Conservation (phyloP, 305 asterid species). For the Fraxinus sp. region DNA sequence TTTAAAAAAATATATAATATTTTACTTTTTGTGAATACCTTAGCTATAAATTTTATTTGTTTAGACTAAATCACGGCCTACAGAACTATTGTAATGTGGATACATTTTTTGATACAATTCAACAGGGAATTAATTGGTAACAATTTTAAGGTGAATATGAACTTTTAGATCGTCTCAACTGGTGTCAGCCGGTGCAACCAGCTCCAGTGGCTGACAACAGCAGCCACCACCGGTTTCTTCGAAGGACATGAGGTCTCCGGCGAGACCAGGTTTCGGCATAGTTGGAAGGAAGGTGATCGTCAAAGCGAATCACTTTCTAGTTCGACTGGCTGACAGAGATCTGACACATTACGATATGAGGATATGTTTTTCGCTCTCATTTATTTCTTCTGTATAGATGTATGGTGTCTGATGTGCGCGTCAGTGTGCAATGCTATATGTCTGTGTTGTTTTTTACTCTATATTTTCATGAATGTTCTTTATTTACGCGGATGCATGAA, state of each 20-base stretch:
- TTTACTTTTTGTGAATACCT: no score
- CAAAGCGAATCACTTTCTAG: slow-evolving; percentile 64
- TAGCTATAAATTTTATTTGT: no score
- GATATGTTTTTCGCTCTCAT: neutral
- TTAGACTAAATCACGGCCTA: no score
- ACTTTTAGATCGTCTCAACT: no score
- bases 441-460: neutral
- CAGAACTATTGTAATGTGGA: no score
- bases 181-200: slow-evolving; percentile 10
- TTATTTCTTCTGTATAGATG: neutral
- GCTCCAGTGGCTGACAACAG: slow-evolving; percentile 15
- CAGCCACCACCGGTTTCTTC: slow-evolving; percentile 50
- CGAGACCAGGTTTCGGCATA: slow-evolving; percentile 47
- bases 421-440: neutral
- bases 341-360: slow-evolving; percentile 69
- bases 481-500: neutral
- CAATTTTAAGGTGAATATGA: no score
- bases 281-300: slow-evolving; percentile 33
- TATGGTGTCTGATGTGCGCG: neutral
- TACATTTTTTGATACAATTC: no score
- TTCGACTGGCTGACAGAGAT: slow-evolving; percentile 44
- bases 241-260: slow-evolving; percentile 39
- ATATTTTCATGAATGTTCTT: neutral
- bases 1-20: no score
- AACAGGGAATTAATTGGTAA: no score